Evolutionary conservation across 169 alveolate species (phyloP).

Genomic region (Cryptosporidium meleagridis): DNA sequence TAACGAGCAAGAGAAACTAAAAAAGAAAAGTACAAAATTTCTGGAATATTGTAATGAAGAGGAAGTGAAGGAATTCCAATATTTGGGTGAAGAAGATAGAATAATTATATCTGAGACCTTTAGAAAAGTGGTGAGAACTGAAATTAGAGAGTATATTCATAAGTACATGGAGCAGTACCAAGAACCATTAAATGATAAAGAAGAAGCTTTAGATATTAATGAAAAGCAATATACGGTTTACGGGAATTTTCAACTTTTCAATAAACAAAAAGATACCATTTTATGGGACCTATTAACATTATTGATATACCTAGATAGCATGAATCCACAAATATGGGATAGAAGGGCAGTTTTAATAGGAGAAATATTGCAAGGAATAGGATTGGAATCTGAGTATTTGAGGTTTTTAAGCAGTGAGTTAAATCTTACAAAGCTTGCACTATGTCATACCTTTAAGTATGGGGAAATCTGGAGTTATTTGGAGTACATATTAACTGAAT

Average conservation of each 20-base stretch:
- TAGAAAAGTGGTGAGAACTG: neutral
- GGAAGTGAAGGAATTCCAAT: neutral
- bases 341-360: constrained; percentile 1
- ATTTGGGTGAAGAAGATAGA: constrained; percentile 16
- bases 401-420: constrained; percentile 23
- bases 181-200: neutral
- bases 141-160: constrained; percentile 31
- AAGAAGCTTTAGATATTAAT: neutral
- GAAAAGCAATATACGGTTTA: neutral
- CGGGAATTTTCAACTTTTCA: neutral
- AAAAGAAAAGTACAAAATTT: neutral
- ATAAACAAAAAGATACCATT: neutral
- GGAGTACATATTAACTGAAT: constrained; percentile 8
- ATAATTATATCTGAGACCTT: constrained; percentile 15
- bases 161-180: neutral
- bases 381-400: neutral
- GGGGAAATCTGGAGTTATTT: constrained; percentile 59
- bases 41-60: neutral
- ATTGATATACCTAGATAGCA: constrained; percentile 37
- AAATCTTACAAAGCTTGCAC: constrained; percentile 17
- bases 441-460: constrained; percentile 21
- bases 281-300: constrained; percentile 59
- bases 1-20: neutral
- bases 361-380: neutral
- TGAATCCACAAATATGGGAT: constrained; percentile 45